Base-by-base conservation (phyloP, 2,329 filamentous ascomycete species). In the Xylariaceae sp. region DNA sequence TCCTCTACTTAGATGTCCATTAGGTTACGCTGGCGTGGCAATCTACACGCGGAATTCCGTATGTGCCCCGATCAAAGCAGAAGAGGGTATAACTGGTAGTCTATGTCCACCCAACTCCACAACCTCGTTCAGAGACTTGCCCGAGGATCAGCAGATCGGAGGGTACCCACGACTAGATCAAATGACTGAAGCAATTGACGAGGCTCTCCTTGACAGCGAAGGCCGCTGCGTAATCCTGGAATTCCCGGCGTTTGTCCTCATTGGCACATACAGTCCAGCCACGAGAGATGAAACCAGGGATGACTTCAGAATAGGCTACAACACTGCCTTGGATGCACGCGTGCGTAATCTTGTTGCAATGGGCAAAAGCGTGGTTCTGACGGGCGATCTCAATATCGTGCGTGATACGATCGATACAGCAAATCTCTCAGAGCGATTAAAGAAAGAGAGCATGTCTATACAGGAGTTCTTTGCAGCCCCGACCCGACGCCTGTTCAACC, bases 11-110 rank as follows among this genome's bases (percentile, higher is more conserved):
- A 60, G 45, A 42, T 11, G 14, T n/a, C 33, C 19, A 30, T 12
- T 35, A 95, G 90, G 94, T 19, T 99, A 97, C 66, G 95, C 92
- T 22, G 94, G 94, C 2, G 92, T 99, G 2, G 94, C 87, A 3
- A 90, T 99, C 33, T 99, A 96, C 70, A 96, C 91, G 1, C 82
- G 90, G n/a, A 94, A 88, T 64, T 79, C 87, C 4, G 85, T 81
- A 33, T 97, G 94, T 67, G 82, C 85, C 3, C 94, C 94, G 0
- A 88, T 96, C 22, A 83, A 86, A 52, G 92, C 91, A 3, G 94
- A 99, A 70, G 92, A 97, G 72, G 94, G 94, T n/a, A 77, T 99
- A 47, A 86, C 90, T 0, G 94, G 94, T 14, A 74, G 89, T 5
- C 78, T 96, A 12, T 85, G 80, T 40, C 81, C 86, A 6, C 88